phyloP scores from a whole-genome alignment of 169 alveolate species.

The Fabrea salina region DNA sequence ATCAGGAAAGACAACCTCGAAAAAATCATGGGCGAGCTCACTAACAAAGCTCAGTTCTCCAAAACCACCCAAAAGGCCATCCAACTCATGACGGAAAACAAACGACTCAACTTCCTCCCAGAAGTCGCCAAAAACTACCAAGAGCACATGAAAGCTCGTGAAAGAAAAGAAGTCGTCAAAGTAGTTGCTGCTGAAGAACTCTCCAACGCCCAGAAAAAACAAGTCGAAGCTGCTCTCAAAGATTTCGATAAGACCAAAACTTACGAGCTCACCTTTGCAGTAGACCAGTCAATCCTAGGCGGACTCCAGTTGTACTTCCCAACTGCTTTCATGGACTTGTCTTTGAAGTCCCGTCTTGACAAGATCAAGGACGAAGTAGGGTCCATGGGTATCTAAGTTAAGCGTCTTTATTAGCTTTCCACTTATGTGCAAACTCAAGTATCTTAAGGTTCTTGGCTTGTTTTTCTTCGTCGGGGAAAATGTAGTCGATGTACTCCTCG shows the following conservation, averaged over 20 bases:
- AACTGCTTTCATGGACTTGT: slow-evolving; percentile 32
- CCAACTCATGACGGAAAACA: neutral
- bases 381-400: neutral
- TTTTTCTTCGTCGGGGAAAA: slow-evolving; percentile 71
- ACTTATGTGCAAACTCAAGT: slow-evolving; percentile 51
- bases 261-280: neutral
- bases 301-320: slow-evolving; percentile 36
- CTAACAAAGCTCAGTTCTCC: slow-evolving; percentile 11
- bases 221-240: slow-evolving; percentile 17
- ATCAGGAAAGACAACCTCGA: neutral
- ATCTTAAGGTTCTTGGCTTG: slow-evolving; percentile 50
- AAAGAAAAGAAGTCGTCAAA: slow-evolving; percentile 20
- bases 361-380: slow-evolving; percentile 30
- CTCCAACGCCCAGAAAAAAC: neutral
- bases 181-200: slow-evolving; percentile 19
- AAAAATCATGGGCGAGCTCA: neutral
- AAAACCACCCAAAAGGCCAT: neutral
- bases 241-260: neutral
- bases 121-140: neutral
- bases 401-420: no score
- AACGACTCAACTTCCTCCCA: neutral
- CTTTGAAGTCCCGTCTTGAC: slow-evolving; percentile 1
- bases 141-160: neutral
- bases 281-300: slow-evolving; percentile 24
- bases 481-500: slow-evolving; percentile 77